Conservation (phyloP, 495 filamentous ascomycete species). For the Tuber umbilicatum region DNA sequence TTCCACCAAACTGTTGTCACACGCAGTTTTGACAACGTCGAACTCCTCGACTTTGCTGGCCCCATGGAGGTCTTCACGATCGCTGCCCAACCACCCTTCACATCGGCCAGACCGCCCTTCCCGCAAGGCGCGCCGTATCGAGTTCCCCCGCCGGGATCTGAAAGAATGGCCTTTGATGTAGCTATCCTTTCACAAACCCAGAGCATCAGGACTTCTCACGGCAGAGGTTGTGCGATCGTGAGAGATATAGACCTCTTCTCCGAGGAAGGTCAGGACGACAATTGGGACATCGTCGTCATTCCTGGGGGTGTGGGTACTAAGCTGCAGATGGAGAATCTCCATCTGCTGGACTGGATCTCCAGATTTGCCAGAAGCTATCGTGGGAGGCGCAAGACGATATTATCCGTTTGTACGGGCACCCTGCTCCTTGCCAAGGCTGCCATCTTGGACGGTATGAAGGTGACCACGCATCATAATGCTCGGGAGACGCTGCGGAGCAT, state of each 20-base stretch:
- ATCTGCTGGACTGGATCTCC: slow-evolving; percentile 19
- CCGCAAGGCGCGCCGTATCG: background rate
- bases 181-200: slow-evolving; percentile 21
- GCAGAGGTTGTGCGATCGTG: slow-evolving; percentile 22
- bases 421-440: slow-evolving; percentile 66
- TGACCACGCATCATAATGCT: slow-evolving; percentile 61
- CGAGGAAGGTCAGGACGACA: slow-evolving; percentile 15
- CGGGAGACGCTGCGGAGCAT: slow-evolving; percentile 61
- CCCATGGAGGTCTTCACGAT: slow-evolving; percentile 26
- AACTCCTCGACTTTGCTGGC: slow-evolving; percentile 26
- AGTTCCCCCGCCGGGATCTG: background rate
- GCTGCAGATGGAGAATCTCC: slow-evolving; percentile 19
- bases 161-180: slow-evolving; percentile 20
- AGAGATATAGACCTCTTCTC: slow-evolving; percentile 22
- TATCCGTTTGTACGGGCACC: slow-evolving; percentile 61
- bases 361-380: slow-evolving; percentile 11
- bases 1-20: background rate
- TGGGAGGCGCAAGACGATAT: slow-evolving; percentile 18
- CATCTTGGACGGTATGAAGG: slow-evolving; percentile 63
- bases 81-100: slow-evolving; percentile 13
- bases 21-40: slow-evolving; percentile 15
- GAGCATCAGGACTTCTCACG: slow-evolving; percentile 23
- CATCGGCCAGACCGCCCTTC: slow-evolving; percentile 1
- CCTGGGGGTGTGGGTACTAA: slow-evolving; percentile 24
- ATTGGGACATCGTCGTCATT: slow-evolving; percentile 24